Conservation (phyloP, 352 stramenopile species). For the Phytopythium ostracodes region DNA sequence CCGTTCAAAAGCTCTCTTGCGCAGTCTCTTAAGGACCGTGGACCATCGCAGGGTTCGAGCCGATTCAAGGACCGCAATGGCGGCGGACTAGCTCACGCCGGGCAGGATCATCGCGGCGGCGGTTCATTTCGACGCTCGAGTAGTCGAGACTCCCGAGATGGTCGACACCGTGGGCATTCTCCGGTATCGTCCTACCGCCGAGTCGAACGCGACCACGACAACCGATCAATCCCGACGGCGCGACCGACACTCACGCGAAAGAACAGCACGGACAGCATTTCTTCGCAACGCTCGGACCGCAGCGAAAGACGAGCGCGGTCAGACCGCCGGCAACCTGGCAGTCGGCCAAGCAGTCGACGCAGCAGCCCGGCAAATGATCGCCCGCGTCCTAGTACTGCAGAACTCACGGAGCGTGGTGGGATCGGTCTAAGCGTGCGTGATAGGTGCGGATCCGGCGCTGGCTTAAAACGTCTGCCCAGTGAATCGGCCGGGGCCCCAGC, state of each 20-base stretch:
- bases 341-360: constrained; percentile 4
- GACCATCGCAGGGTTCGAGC: constrained; percentile 8
- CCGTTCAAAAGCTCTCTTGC: constrained; percentile 35
- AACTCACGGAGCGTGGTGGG: not conserved
- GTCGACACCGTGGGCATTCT: constrained; percentile 2
- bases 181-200: constrained; percentile 14
- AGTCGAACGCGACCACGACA: constrained; percentile 18
- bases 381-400: not conserved
- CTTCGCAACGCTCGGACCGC: constrained; percentile 40
- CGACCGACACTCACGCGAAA: constrained; percentile 32
- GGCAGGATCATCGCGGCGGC: not conserved
- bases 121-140: not conserved
- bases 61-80: constrained; percentile 8
- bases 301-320: constrained; percentile 29
- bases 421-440: not conserved
- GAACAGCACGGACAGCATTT: constrained; percentile 54
- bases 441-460: constrained; percentile 11
- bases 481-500: constrained; percentile 5
- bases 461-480: constrained; percentile 18
- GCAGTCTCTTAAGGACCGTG: constrained; percentile 20
- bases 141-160: constrained; percentile 12
- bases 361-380: constrained; percentile 8
- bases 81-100: not conserved
- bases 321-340: constrained; percentile 17
- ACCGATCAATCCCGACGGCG: constrained; percentile 15